A percentile compares a stretch with the other conserved stretches of the same genome.
Evolutionary conservation across 352 stramenopile genomes (phyloP).

Genomic region (Phytophthora melonis): DNA sequence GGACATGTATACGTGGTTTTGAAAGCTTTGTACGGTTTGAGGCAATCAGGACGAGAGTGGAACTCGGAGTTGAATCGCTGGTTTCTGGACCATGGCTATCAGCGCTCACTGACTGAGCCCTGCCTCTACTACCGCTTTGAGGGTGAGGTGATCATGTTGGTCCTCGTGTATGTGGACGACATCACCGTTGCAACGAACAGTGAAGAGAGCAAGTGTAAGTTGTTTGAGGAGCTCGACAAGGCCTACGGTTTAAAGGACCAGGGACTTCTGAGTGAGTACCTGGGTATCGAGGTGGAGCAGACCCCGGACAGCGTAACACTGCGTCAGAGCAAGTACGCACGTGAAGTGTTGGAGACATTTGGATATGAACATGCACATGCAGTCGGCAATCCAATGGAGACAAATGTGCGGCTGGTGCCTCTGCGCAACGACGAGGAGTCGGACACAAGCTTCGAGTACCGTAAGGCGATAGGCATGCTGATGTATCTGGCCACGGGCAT

Average conservation of each 20-base stretch:
- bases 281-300: no score
- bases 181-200: background rate
- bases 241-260: no score
- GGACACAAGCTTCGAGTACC: background rate
- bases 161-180: background rate
- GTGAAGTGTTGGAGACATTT: background rate
- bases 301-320: no score
- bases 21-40: background rate
- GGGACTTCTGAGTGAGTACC: no score
- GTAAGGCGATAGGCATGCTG: background rate
- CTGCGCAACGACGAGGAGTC: background rate
- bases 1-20: background rate
- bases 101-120: background rate
- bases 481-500: background rate
- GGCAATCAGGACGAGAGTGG: background rate
- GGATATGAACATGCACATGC: background rate
- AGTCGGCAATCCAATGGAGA: background rate
- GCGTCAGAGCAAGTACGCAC: background rate
- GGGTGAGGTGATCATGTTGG: background rate
- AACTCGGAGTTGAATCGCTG: background rate
- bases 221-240: no score
- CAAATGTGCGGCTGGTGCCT: background rate
- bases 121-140: constrained; percentile 1
- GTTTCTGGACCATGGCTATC: background rate
- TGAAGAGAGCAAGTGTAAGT: no score